Conservation (phyloP, 2,329 filamentous ascomycete genomes). For the Boeremia exigua region DNA sequence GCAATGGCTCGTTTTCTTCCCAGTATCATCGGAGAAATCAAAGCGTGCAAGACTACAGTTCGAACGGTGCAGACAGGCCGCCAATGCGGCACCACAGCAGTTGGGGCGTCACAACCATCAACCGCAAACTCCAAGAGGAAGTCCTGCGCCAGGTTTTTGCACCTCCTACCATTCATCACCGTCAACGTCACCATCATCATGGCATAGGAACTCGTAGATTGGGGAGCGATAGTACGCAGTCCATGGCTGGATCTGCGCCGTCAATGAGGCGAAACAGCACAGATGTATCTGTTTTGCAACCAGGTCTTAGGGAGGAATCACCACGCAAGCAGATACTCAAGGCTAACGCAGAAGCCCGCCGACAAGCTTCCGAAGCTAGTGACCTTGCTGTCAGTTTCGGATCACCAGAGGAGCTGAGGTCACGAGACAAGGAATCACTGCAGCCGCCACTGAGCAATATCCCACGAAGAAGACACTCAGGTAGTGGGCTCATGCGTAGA, state of each 20-base stretch:
- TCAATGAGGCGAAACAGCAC: conserved; percentile 48
- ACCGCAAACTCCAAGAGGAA: conserved; percentile 84
- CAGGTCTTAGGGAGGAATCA: conserved; percentile 41
- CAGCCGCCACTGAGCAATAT: conserved; percentile 36
- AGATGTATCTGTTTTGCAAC: conserved; percentile 41
- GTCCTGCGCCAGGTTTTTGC: conserved; percentile 92
- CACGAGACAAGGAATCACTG: conserved; percentile 24
- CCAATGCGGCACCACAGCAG: conserved; percentile 59
- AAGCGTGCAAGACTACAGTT: conserved; percentile 37
- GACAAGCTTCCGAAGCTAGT: conserved; percentile 33
- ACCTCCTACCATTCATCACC: conserved; percentile 81
- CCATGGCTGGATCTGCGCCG: conserved; percentile 42
- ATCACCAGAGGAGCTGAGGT: conserved; percentile 17
- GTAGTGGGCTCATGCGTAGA: conserved; percentile 80
- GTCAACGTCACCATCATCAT: conserved; percentile 72
- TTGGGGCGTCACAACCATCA: conserved; percentile 93
- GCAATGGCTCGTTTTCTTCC: conserved; percentile 35
- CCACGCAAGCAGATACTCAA: conserved; percentile 52
- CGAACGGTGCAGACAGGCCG: conserved; percentile 43
- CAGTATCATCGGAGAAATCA: conserved; percentile 46
- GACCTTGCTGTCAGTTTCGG: conserved; percentile 18
- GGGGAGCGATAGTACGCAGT: conserved; percentile 32
- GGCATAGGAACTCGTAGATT: conserved; percentile 61
- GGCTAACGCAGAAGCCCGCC: conserved; percentile 50
- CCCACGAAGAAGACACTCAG: conserved; percentile 77